Conservation (phyloP, 305 asterid species). For the Fraxinus paxiana region DNA sequence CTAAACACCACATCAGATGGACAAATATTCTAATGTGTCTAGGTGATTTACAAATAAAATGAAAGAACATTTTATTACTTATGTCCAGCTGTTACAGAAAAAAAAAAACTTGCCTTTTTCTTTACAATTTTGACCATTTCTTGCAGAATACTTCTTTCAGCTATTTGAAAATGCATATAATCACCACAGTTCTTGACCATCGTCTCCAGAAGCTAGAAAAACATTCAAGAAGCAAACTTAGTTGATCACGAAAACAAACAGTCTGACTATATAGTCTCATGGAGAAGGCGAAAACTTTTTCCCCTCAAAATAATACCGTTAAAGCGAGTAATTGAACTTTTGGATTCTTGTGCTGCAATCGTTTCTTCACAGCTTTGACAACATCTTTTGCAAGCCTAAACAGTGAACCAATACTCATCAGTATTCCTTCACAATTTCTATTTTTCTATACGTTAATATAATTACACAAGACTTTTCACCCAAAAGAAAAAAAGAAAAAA, state of each 20-base stretch:
- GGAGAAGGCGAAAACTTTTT: not conserved
- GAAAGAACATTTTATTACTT: not conserved
- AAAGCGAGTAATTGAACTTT: constrained; percentile 86
- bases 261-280: not conserved
- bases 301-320: constrained; percentile 51
- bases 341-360: constrained; percentile 92
- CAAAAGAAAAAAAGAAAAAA: no score
- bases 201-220: constrained; percentile 77
- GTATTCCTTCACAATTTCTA: constrained; percentile 10
- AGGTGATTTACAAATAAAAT: not conserved
- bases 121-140: constrained; percentile 90
- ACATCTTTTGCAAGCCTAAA: constrained; percentile 89
- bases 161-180: constrained; percentile 82
- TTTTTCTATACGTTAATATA: not conserved
- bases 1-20: constrained; percentile 1
- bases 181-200: constrained; percentile 99
- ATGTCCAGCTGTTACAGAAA: not conserved
- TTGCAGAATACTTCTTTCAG: constrained; percentile 69
- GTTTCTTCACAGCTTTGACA: constrained; percentile 80
- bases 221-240: constrained; percentile 18
- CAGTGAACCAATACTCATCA: constrained; percentile 16
- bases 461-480: not conserved
- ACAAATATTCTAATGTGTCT: not conserved
- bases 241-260: not conserved
- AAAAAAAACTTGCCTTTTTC: constrained; percentile 56